Evolutionary conservation across 129 eudicot genomes (phyloP).

Genomic region (Artemisia annua): DNA sequence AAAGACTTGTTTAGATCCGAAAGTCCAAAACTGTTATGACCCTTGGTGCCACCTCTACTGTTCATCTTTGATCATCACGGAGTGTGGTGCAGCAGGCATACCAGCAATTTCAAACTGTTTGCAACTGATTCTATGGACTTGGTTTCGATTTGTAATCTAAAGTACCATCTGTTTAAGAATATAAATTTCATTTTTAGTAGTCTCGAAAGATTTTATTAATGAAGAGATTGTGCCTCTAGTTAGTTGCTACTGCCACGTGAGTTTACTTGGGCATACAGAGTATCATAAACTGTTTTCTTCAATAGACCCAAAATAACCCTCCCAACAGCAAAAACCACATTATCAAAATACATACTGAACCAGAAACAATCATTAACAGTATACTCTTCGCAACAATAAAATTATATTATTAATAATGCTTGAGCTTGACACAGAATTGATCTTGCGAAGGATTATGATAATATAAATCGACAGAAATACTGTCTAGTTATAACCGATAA

Average conservation of each 20-base stretch:
- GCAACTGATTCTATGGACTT: too few relatives aligned
- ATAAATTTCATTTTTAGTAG: too few relatives aligned
- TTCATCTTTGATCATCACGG: too few relatives aligned
- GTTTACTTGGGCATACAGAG: too few relatives aligned
- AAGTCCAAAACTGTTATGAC: too few relatives aligned
- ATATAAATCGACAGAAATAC: slow-evolving; percentile 6
- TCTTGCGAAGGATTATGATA: not conserved
- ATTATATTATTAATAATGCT: not conserved
- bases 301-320: not conserved
- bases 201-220: too few relatives aligned
- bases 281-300: not conserved
- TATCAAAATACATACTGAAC: not conserved
- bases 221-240: too few relatives aligned
- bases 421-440: not conserved
- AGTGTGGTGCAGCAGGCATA: not conserved
- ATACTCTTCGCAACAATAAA: not conserved
- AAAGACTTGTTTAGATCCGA: too few relatives aligned
- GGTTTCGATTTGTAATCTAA: too few relatives aligned
- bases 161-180: too few relatives aligned
- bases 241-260: too few relatives aligned
- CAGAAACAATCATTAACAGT: not conserved
- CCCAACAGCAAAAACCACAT: not conserved
- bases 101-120: not conserved
- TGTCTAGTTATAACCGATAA: not conserved
- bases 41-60: too few relatives aligned